Base-by-base conservation (phyloP, 164 flowering plant species). In the Nymphaea colorata region DNA sequence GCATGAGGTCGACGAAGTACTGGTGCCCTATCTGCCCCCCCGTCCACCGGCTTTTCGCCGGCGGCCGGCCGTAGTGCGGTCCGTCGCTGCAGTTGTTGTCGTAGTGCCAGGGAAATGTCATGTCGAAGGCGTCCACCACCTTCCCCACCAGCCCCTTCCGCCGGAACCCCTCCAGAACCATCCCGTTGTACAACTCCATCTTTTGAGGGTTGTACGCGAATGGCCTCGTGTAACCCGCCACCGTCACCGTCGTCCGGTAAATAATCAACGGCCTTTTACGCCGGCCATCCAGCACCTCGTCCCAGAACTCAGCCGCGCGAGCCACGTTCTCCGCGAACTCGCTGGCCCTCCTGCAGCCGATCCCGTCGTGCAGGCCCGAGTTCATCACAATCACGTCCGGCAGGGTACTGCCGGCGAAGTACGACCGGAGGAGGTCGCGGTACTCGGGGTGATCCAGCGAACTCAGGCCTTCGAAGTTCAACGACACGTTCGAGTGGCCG, bases 41-140 rank as follows among this genome's bases (percentile, higher is more conserved):
- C 71, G 87, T 79, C 99, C 99, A 95, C 76, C 62, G 76, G 75
- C 70, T 55, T 82, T 86, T 89, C 42, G 82, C 82, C 12, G 98
- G 99, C 44, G 85, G 87, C 47, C 96, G 75, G 12, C 99, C 99
- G 42, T 95, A 95, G 64, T 95, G 99, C 15, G 92, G 98, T 2
- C 99, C 99, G n/a, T 94, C 99, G 59, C 86, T 91, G 74, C 92
- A 86, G 67, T 93, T 77, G 69, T 91, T 89, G 61, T 95, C 96
- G 43, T 68, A 95, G 72, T 92, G 98, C 98, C 99, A 92, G 2
- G 97, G 86, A 66, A 69, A 92, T 2, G 96, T 95, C 89, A 95
- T 77, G 64, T 92, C 96, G 44, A 92, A 95, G 64, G 81, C 79
- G 59, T 95, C 85, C 1, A 91, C 79, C 64, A 88, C 90, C 1